phyloP scores from a whole-genome alignment of 1,284 basidiomycete species.

The Fomitopsis pinicola region DNA sequence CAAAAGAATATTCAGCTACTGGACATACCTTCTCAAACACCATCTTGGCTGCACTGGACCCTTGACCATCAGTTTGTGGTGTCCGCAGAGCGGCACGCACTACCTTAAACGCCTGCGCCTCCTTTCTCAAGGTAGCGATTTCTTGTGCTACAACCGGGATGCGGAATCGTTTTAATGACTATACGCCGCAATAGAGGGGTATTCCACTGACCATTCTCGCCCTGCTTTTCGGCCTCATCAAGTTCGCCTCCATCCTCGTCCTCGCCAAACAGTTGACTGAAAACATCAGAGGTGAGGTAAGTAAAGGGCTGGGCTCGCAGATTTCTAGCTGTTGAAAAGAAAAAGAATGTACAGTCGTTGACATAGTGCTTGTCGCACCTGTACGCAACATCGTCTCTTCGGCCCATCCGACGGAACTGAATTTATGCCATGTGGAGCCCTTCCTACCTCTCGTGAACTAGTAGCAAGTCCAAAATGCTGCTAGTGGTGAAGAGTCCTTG shows the following conservation, averaged over 20 bases:
- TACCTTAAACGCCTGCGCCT: conserved; percentile 83
- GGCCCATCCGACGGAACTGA: no score
- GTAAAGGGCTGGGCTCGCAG: neutral
- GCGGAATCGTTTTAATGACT: neutral
- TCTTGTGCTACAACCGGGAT: conserved; percentile 65
- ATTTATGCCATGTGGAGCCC: no score
- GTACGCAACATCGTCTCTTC: no score
- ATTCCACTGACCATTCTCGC: conserved; percentile 72
- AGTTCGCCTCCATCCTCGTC: conserved; percentile 79
- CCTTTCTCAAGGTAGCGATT: conserved; percentile 85
- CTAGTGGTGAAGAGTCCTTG: no score
- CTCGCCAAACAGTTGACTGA: conserved; percentile 91
- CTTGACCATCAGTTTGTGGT: conserved; percentile 28
- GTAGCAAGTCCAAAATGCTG: no score
- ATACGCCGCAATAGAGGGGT: neutral
- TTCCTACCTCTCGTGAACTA: no score
- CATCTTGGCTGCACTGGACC: conserved; percentile 54
- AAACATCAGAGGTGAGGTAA: neutral
- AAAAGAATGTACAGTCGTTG: no score
- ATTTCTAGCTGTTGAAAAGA: neutral
- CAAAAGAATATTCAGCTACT: neutral
- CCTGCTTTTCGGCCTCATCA: conserved; percentile 82
- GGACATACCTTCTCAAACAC: conserved; percentile 85
- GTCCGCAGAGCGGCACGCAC: conserved; percentile 67
- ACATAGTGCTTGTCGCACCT: no score